Conservation (phyloP, 352 stramenopile genomes). For the Phytophthora litchii region DNA sequence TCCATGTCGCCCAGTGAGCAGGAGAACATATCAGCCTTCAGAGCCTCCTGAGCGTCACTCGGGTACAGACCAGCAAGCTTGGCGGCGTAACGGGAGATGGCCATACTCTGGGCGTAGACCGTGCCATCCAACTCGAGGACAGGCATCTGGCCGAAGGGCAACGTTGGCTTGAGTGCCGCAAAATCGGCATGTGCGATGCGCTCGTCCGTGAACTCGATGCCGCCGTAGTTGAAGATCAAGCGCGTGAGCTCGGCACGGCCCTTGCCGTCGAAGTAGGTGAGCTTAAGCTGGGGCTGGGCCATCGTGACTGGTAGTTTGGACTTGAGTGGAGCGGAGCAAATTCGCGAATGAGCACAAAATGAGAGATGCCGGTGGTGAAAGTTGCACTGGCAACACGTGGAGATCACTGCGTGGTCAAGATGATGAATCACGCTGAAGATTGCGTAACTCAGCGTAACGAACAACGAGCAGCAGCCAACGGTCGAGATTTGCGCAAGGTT, state of each 20-base stretch:
- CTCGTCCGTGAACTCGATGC: constrained; percentile 42
- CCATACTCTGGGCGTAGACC: constrained; percentile 44
- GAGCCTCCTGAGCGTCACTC: constrained; percentile 25
- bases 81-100: constrained; percentile 51
- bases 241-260: constrained; percentile 57
- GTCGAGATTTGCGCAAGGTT: too few species aligned
- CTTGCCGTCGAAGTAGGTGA: constrained; percentile 67
- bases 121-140: constrained; percentile 44
- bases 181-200: constrained; percentile 38
- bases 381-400: constrained; percentile 1
- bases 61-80: constrained; percentile 46
- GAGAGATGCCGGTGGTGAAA: constrained; percentile 6
- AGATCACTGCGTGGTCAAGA: not conserved
- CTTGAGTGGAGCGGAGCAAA: constrained; percentile 14
- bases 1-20: constrained; percentile 29
- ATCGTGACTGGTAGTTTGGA: constrained; percentile 13
- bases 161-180: constrained; percentile 37
- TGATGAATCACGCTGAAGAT: constrained; percentile 10
- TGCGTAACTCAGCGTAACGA: constrained; percentile 2
- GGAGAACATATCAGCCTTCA: constrained; percentile 41
- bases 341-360: constrained; percentile 22
- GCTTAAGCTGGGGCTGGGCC: constrained; percentile 41
- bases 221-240: constrained; percentile 49
- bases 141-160: constrained; percentile 50
- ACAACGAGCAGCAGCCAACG: too few species aligned